Evolutionary conservation across 169 alveolate genomes (phyloP), one percentile per base, ranked within the genome.

Genomic region (Amoebophrya sp.): DNA sequence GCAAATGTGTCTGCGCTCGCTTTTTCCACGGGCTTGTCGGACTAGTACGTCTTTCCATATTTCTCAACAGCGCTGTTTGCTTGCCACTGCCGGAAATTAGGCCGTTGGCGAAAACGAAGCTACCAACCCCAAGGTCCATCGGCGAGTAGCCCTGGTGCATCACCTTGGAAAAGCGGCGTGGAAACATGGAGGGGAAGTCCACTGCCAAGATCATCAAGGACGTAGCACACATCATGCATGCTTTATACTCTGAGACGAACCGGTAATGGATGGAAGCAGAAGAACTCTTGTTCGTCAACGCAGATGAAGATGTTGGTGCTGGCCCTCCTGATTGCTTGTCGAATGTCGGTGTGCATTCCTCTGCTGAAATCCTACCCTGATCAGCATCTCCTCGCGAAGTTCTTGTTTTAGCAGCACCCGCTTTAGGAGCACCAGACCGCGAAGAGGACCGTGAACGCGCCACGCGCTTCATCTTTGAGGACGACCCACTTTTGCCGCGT

Each of bases 61-160:
- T 47, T 6, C 65, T 6, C 65, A 6, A 47, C 65, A 6, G 6
- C 65, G 65, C 65, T n/a, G n/a, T n/a, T n/a, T n/a, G n/a, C n/a
- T n/a, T n/a, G n/a, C n/a, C n/a, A n/a, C n/a, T 53, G 26, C 83
- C 83, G 10, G 26, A 29, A 36, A 26, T 36, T 26, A 65, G 12
- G 3, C 83, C 83, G 83, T 65, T 65, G 39, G n/a, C 33, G 26
- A 65, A 65, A 29, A 65, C 83, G 26, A 65, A 65, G 33, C 83
- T 65, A 0, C 83, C 83, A 29, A 65, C 83, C 83, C 83, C 83
- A 36, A 65, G 83, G 83, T 65, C 83, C 83, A 65, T 65, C 83
- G 83, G 83, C 2, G 33, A 6, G 83, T 65, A 65, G 36, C 83
- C 83, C 2, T 6, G 39, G 83, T 1, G 0, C 2, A 65, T 29